Conservation (phyloP, 2,329 filamentous ascomycete genomes). For the Kalaharituber pfeilii region DNA sequence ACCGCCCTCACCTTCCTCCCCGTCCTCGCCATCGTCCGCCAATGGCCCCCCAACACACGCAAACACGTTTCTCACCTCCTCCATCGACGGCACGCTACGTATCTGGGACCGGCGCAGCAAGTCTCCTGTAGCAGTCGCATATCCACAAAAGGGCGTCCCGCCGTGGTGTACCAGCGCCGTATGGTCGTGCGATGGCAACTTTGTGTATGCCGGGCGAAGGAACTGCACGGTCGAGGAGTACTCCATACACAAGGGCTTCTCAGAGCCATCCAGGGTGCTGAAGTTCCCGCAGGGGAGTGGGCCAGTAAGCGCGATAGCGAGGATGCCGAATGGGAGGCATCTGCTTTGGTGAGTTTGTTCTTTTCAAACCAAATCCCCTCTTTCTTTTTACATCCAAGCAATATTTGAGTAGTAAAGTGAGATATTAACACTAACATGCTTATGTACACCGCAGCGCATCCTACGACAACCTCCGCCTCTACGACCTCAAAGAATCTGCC, state of each 20-base stretch:
- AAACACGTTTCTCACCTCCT: slow-evolving; percentile 73
- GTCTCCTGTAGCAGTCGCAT: slow-evolving; percentile 62
- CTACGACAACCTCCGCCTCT: slow-evolving; percentile 49
- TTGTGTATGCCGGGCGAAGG: slow-evolving; percentile 76
- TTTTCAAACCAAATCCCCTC: no score
- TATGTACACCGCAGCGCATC: no score
- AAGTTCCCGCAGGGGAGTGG: slow-evolving; percentile 81
- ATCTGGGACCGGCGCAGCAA: slow-evolving; percentile 77
- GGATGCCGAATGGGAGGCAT: slow-evolving; percentile 87
- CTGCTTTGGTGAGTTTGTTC: slow-evolving; percentile 54
- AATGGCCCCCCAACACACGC: slow-evolving; percentile 61
- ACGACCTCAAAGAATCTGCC: slow-evolving; percentile 49
- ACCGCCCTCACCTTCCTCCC: slow-evolving; percentile 19
- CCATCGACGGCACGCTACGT: slow-evolving; percentile 72
- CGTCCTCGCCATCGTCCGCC: slow-evolving; percentile 6
- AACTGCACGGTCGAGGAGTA: slow-evolving; percentile 94
- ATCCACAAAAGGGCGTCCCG: slow-evolving; percentile 55
- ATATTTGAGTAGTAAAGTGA: neutral
- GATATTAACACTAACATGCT: slow-evolving; percentile 3
- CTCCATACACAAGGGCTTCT: slow-evolving; percentile 62
- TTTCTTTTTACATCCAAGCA: neutral
- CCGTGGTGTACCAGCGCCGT: slow-evolving; percentile 97
- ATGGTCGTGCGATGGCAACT: slow-evolving; percentile 92
- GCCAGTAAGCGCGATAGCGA: slow-evolving; percentile 66
- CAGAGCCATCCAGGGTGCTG: slow-evolving; percentile 59